Evolutionary conservation across 352 stramenopile genomes (phyloP).

Genomic region (Phytophthora palmivora): DNA sequence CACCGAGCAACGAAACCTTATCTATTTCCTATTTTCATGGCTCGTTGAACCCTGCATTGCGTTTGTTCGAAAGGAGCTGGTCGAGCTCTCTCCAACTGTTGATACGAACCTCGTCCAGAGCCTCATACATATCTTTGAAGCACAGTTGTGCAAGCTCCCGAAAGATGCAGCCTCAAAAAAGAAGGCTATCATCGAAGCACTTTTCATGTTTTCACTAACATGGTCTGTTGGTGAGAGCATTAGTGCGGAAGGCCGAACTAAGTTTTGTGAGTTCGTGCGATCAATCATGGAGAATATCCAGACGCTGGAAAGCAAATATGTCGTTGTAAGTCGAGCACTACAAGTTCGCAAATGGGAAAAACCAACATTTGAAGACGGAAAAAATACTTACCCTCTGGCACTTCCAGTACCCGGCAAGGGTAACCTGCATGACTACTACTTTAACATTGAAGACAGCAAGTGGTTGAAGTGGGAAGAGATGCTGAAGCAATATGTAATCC

Average conservation of each 20-base stretch:
- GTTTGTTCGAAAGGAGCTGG: slow-evolving; percentile 89
- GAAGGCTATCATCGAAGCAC: slow-evolving; percentile 67
- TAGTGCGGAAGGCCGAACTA: slow-evolving; percentile 66
- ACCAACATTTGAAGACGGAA: slow-evolving; percentile 68
- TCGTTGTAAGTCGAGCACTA: slow-evolving; percentile 77
- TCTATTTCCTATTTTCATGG: slow-evolving; percentile 87
- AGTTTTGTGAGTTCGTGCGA: slow-evolving; percentile 87
- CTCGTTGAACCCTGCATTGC: slow-evolving; percentile 90
- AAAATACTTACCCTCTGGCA: slow-evolving; percentile 59
- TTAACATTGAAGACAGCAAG: slow-evolving; percentile 82
- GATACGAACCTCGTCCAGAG: slow-evolving; percentile 92
- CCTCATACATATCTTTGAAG: slow-evolving; percentile 87
- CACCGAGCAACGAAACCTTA: slow-evolving; percentile 67
- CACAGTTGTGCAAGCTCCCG: slow-evolving; percentile 73
- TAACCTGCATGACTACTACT: slow-evolving; percentile 89
- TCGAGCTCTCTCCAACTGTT: slow-evolving; percentile 88
- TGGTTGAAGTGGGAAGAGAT: slow-evolving; percentile 94
- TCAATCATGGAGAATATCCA: slow-evolving; percentile 80
- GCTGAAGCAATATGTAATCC: slow-evolving; percentile 87
- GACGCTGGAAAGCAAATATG: slow-evolving; percentile 73
- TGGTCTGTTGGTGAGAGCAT: slow-evolving; percentile 91
- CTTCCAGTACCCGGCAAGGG: slow-evolving; percentile 72
- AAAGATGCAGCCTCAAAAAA: slow-evolving; percentile 79
- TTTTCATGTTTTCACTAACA: slow-evolving; percentile 93
- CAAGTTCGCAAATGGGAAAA: slow-evolving; percentile 87